Evolutionary conservation across 306 rosid species (phyloP).

Genomic region (Hippophae rhamnoides): DNA sequence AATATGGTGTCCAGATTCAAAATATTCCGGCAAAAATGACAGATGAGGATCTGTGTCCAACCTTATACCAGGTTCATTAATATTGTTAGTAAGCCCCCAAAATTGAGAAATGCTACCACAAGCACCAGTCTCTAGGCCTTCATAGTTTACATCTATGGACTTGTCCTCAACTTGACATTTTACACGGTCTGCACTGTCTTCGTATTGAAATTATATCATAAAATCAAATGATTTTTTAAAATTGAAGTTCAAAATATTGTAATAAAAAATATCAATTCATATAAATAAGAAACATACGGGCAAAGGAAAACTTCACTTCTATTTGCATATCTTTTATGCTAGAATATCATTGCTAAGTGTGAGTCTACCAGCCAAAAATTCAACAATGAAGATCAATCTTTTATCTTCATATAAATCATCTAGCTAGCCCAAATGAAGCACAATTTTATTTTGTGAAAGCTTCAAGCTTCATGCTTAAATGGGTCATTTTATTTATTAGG

Average conservation of each 20-base stretch:
- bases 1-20: constrained; percentile 16
- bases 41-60: constrained; percentile 25
- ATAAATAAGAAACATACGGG: too few species aligned
- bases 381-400: too few species aligned
- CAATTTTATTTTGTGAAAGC: too few species aligned
- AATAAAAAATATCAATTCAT: too few species aligned
- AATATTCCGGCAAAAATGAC: constrained; percentile 29
- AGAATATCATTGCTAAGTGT: too few species aligned
- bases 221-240: neutral
- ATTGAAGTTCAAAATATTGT: too few species aligned
- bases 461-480: neutral
- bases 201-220: constrained; percentile 14
- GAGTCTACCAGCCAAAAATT: too few species aligned
- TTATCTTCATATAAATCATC: neutral
- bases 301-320: too few species aligned
- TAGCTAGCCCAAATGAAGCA: neutral
- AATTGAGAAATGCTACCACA: constrained; percentile 15
- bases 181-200: constrained; percentile 20
- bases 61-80: constrained; percentile 14
- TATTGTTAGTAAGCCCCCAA: constrained; percentile 19
- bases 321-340: too few species aligned
- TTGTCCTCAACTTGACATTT: constrained; percentile 18
- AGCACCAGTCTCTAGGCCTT: constrained; percentile 6
- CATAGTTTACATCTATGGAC: constrained; percentile 4
- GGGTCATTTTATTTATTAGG: neutral